These are phyloP conservation scores for Saccharomyces jurei DNA, from an alignment of 805 yeast species.

Conservation along the genomic window DNA sequence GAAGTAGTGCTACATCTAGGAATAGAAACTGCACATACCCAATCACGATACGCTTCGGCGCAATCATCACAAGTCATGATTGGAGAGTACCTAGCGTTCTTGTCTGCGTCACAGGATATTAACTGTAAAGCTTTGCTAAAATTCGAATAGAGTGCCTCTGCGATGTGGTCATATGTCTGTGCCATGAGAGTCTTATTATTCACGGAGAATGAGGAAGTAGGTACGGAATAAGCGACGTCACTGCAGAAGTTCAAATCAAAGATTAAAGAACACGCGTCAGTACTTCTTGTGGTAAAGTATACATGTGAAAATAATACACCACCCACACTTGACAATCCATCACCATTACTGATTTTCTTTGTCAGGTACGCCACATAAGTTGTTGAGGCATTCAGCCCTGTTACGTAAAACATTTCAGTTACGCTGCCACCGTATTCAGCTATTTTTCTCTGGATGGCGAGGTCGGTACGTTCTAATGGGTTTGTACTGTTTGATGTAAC, in stretches of 20 bases:
- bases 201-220: constrained; percentile 37
- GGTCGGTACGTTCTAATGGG: constrained; percentile 9
- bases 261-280: constrained; percentile 60
- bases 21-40: constrained; percentile 85
- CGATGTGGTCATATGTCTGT: constrained; percentile 54
- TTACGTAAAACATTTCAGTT: constrained; percentile 55
- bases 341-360: constrained; percentile 35
- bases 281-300: constrained; percentile 46
- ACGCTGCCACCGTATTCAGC: constrained; percentile 41
- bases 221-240: constrained; percentile 82
- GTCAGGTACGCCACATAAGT: constrained; percentile 58
- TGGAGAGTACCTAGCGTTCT: constrained; percentile 66
- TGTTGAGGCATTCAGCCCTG: constrained; percentile 53
- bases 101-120: constrained; percentile 61
- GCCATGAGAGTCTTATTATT: constrained; percentile 33
- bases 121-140: constrained; percentile 72
- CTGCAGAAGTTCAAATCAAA: constrained; percentile 70
- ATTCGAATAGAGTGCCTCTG: constrained; percentile 47
- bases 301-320: constrained; percentile 56
- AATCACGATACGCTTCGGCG: constrained; percentile 57
- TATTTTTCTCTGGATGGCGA: constrained; percentile 25
- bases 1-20: constrained; percentile 70
- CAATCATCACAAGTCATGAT: constrained; percentile 69
- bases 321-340: constrained; percentile 36
- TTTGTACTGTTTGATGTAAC: constrained; percentile 1